Conservation (phyloP, 2,329 filamentous ascomycete genomes). For the Coleophoma crateriformis region DNA sequence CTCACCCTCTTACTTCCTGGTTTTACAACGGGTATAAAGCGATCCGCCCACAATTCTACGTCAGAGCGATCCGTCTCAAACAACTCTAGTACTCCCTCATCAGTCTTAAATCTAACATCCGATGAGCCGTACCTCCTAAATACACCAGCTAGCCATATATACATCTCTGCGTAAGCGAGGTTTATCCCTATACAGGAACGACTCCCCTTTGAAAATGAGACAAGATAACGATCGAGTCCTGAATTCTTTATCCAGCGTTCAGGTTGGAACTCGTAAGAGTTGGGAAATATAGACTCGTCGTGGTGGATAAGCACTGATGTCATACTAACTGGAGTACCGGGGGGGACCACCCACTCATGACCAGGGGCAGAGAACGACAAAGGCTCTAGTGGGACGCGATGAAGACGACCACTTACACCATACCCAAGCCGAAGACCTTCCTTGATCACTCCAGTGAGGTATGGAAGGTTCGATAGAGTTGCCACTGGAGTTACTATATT, state of each 20-base stretch:
- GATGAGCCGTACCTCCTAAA: no score
- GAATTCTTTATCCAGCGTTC: conserved; percentile 32
- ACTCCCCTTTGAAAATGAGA: conserved; percentile 35
- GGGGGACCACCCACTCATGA: conserved; percentile 14
- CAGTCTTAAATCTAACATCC: not conserved
- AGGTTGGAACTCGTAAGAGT: conserved; percentile 31
- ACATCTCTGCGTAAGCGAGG: no score
- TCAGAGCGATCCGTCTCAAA: not conserved
- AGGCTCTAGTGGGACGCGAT: conserved; percentile 17
- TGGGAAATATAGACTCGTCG: conserved; percentile 29
- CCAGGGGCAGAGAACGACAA: no score
- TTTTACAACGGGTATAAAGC: not conserved
- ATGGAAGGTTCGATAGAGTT: conserved; percentile 21
- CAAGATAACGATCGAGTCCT: conserved; percentile 29
- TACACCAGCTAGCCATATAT: no score
- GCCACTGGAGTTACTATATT: conserved; percentile 3
- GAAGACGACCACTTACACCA: conserved; percentile 22
- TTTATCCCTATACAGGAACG: conserved; percentile 33
- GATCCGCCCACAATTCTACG: not conserved
- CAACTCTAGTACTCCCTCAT: not conserved
- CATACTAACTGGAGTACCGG: conserved; percentile 31
- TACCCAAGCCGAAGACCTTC: conserved; percentile 7
- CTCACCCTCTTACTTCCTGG: not conserved
- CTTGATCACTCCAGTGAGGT: conserved; percentile 9
- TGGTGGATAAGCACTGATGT: conserved; percentile 32